Evolutionary conservation across 1,284 basidiomycete genomes (phyloP).

Genomic region (Apiotrichum laibachii): DNA sequence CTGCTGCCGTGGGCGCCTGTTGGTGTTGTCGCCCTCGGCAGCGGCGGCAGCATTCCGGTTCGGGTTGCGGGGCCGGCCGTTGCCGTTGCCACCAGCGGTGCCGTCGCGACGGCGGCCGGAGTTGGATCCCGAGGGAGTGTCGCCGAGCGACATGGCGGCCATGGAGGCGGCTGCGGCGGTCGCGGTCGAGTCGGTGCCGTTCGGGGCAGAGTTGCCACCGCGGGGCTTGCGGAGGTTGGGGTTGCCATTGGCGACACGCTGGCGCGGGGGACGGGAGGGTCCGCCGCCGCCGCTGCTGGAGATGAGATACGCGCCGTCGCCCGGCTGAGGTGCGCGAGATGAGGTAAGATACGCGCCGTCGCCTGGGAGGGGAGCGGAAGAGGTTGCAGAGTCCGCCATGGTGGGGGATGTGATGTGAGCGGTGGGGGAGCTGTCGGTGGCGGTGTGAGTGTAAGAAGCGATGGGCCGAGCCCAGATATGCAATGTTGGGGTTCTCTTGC

Average conservation of each 20-base stretch:
- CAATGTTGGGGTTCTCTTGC: neutral
- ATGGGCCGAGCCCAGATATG: neutral
- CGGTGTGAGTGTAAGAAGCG: neutral
- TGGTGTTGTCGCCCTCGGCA: neutral
- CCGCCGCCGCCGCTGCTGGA: slow-evolving; percentile 1
- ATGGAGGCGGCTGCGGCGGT: neutral
- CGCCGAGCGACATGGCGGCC: neutral
- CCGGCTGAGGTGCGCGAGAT: slow-evolving; percentile 16
- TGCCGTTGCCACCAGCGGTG: neutral
- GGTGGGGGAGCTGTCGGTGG: neutral
- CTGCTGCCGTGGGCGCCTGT: neutral
- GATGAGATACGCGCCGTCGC: slow-evolving; percentile 22
- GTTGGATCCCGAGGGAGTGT: neutral
- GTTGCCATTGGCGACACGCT: neutral
- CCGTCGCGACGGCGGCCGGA: neutral
- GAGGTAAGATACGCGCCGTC: slow-evolving; percentile 25
- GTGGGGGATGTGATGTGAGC: neutral
- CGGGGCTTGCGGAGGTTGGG: slow-evolving; percentile 2
- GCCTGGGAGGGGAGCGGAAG: slow-evolving; percentile 16
- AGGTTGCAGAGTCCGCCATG: slow-evolving; percentile 4
- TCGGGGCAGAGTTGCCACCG: neutral
- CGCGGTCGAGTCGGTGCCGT: neutral
- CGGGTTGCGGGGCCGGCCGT: slow-evolving; percentile 1
- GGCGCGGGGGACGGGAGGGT: slow-evolving; percentile 2
- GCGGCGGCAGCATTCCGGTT: neutral